phyloP scores from a whole-genome alignment of 192 early-diverging fungal species.

The Rhizophagus sp. region DNA sequence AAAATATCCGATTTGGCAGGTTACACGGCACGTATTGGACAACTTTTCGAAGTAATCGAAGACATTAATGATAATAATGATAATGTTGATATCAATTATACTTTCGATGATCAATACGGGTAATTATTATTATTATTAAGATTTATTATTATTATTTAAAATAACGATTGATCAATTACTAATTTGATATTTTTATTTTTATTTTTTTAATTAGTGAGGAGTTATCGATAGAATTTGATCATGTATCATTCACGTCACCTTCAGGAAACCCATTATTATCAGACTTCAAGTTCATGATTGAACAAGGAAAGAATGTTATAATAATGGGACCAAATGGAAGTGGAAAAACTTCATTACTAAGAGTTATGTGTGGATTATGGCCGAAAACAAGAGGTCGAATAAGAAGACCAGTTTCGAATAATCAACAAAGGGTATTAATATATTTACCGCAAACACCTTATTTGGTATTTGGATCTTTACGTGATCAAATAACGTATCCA shows the following conservation, averaged over 20 bases:
- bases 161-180: neutral
- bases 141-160: neutral
- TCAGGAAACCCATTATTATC: conserved; percentile 39
- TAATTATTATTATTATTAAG: conserved; percentile 12
- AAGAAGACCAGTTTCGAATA: conserved; percentile 26
- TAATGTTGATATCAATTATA: conserved; percentile 50
- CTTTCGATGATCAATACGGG: conserved; percentile 39
- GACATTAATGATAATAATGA: conserved; percentile 48
- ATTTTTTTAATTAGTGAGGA: conserved; percentile 15
- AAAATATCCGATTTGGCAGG: conserved; percentile 78
- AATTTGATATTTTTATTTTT: neutral
- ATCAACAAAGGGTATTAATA: conserved; percentile 32
- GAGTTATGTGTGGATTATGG: conserved; percentile 80
- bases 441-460: conserved; percentile 74
- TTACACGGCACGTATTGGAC: conserved; percentile 77
- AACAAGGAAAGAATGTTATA: conserved; percentile 58
- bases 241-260: conserved; percentile 38
- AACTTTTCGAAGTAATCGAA: conserved; percentile 76
- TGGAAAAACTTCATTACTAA: conserved; percentile 83
- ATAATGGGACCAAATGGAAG: conserved; percentile 78
- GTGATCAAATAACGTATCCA: conserved; percentile 69
- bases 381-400: conserved; percentile 53
- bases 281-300: conserved; percentile 51
- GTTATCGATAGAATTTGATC: conserved; percentile 38
- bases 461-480: conserved; percentile 59